Conservation (phyloP, 148 eudicot genomes). For the Pharnaceum exiguum region DNA sequence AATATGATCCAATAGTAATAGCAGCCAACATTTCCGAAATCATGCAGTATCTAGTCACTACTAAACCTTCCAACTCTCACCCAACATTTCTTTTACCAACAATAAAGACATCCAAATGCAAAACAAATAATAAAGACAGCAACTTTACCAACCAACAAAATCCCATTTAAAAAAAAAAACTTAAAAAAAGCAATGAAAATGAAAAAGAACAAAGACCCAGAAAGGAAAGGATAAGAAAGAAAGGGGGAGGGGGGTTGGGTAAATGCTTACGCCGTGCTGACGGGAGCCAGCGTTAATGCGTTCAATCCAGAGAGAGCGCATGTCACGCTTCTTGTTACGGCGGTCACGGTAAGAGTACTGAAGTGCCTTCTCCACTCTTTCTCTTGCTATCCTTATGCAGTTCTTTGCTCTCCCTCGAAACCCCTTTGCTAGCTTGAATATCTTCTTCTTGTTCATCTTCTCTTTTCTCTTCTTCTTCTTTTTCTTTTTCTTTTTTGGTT, state of each 20-base stretch:
- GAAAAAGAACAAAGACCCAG: too few species aligned
- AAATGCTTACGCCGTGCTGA: constrained; percentile 53
- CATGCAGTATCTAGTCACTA: too few species aligned
- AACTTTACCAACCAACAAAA: too few species aligned
- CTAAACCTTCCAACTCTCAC: too few species aligned
- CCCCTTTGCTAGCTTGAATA: constrained; percentile 80
- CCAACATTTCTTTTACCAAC: too few species aligned
- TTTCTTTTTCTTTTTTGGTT: too few species aligned
- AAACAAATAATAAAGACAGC: too few species aligned
- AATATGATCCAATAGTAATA: too few species aligned
- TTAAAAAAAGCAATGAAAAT: too few species aligned
- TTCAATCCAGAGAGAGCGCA: constrained; percentile 91
- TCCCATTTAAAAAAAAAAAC: too few species aligned
- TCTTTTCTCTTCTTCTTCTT: constrained; percentile 1
- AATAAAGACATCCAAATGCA: too few species aligned
- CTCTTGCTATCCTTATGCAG: constrained; percentile 85
- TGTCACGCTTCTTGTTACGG: constrained; percentile 95
- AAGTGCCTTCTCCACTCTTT: constrained; percentile 92
- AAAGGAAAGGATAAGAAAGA: not conserved
- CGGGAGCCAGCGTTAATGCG: constrained; percentile 93
- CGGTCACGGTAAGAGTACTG: constrained; percentile 92
- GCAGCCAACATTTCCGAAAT: too few species aligned
- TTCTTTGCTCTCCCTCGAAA: constrained; percentile 96
- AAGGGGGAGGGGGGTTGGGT: not conserved
- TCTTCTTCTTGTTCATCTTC: constrained; percentile 93